A percentile compares a stretch with the other conserved stretches of the same genome.
phyloP scores from a whole-genome alignment of 352 stramenopile species.

The Globisporangium spinosum region DNA sequence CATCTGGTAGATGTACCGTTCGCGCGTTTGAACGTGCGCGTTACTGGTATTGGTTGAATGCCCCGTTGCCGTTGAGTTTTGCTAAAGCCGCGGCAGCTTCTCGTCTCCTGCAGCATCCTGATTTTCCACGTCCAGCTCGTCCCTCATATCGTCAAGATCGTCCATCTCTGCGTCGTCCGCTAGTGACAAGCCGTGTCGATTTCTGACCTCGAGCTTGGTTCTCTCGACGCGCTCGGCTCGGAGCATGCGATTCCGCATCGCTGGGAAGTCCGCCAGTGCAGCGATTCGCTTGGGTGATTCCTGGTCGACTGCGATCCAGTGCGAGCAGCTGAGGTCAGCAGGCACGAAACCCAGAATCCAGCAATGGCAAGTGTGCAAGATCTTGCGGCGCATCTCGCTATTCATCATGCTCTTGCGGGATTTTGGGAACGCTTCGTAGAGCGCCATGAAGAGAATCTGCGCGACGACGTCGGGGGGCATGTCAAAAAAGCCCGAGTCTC shows the following conservation, averaged over 20 bases:
- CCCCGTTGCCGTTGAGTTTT: background rate
- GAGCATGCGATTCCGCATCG: conserved; percentile 65
- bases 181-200: conserved; percentile 32
- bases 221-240: conserved; percentile 58
- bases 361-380: conserved; percentile 50
- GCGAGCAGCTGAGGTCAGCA: conserved; percentile 33
- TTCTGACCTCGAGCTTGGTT: conserved; percentile 49
- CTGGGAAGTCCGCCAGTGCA: conserved; percentile 54
- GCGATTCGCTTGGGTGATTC: conserved; percentile 58
- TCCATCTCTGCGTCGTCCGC: conserved; percentile 10
- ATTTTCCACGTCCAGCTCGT: conserved; percentile 9
- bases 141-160: background rate
- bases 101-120: background rate
- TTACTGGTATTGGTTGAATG: background rate
- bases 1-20: conserved; percentile 58
- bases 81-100: conserved; percentile 11
- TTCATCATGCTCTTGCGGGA: conserved; percentile 46
- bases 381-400: conserved; percentile 29
- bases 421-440: conserved; percentile 73
- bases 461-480: conserved; percentile 51
- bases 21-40: conserved; percentile 34
- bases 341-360: conserved; percentile 70
- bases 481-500: conserved; percentile 54
- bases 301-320: conserved; percentile 59
- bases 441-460: conserved; percentile 56